Conservation (phyloP, 306 rosid genomes). For the Datisca glomerata region DNA sequence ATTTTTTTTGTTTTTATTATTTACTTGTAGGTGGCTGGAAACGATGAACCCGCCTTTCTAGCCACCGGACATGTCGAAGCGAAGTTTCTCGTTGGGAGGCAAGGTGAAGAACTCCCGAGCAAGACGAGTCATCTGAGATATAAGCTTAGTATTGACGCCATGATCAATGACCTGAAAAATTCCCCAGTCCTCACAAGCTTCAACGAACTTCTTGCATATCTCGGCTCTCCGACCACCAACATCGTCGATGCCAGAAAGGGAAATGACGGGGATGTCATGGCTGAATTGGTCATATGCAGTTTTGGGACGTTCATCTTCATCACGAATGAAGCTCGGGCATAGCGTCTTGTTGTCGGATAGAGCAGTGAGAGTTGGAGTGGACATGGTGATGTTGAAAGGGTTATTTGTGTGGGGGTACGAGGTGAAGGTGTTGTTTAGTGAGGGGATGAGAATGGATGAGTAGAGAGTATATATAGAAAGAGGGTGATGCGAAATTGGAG, state of each 20-base stretch:
- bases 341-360: not conserved
- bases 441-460: no score
- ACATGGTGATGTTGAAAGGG: no score
- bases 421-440: no score
- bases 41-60: conserved; percentile 78
- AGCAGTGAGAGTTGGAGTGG: not conserved
- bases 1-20: no score
- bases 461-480: no score
- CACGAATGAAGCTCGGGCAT: not conserved
- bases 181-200: conserved; percentile 85
- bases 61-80: conserved; percentile 79
- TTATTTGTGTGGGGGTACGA: no score
- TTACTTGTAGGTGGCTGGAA: conserved; percentile 72
- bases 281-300: not conserved
- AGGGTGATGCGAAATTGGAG: no score
- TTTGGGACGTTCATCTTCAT: not conserved
- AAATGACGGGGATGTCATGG: conserved; percentile 57
- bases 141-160: conserved; percentile 38
- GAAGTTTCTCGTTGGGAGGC: conserved; percentile 64
- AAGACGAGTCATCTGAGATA: conserved; percentile 43
- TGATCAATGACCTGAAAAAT: conserved; percentile 75
- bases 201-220: conserved; percentile 44
- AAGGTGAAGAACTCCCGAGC: conserved; percentile 48
- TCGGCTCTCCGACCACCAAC: conserved; percentile 25
- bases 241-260: conserved; percentile 51